Evolutionary conservation across 2,329 filamentous ascomycete species (phyloP).

Genomic region (Zymoseptoria pseudotritici): DNA sequence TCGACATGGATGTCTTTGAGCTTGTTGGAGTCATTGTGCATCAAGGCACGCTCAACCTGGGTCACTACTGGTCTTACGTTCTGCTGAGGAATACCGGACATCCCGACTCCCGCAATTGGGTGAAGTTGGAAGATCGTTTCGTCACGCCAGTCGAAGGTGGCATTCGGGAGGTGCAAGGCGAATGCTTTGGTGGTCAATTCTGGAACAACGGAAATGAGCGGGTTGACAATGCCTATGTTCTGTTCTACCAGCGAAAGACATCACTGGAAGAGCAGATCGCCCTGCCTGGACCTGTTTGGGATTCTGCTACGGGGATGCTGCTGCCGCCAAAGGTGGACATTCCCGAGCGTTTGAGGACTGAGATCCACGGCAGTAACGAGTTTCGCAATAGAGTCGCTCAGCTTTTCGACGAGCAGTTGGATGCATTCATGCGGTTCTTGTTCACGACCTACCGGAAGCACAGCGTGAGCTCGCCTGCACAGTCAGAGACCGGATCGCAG

Average conservation of each 20-base stretch:
- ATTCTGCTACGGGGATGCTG: constrained; percentile 4
- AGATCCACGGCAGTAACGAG: constrained; percentile 11
- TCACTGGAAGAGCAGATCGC: constrained; percentile 10
- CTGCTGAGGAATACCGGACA: constrained; percentile 53
- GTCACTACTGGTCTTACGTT: constrained; percentile 96
- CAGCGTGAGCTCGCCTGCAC: neutral
- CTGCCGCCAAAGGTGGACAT: constrained; percentile 12
- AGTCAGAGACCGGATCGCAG: constrained; percentile 1
- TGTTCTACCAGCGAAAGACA: constrained; percentile 70
- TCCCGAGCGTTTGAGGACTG: constrained; percentile 3
- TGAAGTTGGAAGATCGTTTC: constrained; percentile 90
- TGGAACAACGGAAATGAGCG: constrained; percentile 53
- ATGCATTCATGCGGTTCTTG: constrained; percentile 17
- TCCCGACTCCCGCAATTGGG: constrained; percentile 59
- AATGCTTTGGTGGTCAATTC: constrained; percentile 56
- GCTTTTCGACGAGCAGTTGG: constrained; percentile 19
- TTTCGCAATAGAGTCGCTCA: constrained; percentile 15
- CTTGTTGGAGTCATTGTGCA: constrained; percentile 94
- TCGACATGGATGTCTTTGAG: constrained; percentile 72
- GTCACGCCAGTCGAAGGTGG: constrained; percentile 64
- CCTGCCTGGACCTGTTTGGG: constrained; percentile 1
- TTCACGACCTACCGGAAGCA: constrained; percentile 3
- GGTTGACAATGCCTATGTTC: constrained; percentile 77
- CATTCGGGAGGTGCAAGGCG: constrained; percentile 60
- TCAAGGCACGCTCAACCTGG: constrained; percentile 83